Conservation (phyloP, 768 basidiomycete genomes). For the Boletales sp. region DNA sequence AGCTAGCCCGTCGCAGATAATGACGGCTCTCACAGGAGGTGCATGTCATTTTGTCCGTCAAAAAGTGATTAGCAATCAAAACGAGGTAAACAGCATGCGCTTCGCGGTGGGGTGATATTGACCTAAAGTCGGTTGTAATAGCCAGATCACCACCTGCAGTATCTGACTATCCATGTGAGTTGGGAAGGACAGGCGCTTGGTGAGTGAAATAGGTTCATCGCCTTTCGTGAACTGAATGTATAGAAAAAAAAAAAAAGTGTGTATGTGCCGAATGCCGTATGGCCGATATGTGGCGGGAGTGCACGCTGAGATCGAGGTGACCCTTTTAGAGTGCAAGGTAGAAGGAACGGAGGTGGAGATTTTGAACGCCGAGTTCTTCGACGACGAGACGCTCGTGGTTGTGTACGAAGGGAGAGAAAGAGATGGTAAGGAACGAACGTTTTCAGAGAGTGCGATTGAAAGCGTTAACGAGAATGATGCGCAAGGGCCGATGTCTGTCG, state of each 20-base stretch:
- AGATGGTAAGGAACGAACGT: constrained; percentile 41
- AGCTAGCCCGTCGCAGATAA: constrained; percentile 29
- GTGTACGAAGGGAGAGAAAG: constrained; percentile 51
- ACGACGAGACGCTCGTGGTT: constrained; percentile 65
- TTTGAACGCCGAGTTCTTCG: constrained; percentile 74
- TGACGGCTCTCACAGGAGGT: constrained; percentile 27
- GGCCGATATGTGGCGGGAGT: constrained; percentile 36
- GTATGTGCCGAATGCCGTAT: constrained; percentile 52
- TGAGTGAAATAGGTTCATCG: constrained; percentile 36
- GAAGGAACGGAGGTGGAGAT: constrained; percentile 43
- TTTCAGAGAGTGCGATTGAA: constrained; percentile 7
- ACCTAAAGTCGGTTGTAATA: constrained; percentile 30
- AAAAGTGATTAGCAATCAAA: constrained; percentile 44
- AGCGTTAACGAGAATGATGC: constrained; percentile 31
- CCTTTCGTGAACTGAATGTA: constrained; percentile 30
- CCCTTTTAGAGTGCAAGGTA: constrained; percentile 49
- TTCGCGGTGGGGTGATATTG: constrained; percentile 23
- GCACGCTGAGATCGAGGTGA: constrained; percentile 41
- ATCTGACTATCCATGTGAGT: constrained; percentile 47
- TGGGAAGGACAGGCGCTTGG: constrained; percentile 40
- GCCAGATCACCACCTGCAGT: constrained; percentile 46
- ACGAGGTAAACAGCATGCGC: constrained; percentile 45
- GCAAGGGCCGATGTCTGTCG: constrained; percentile 56
- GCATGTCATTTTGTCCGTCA: constrained; percentile 46
- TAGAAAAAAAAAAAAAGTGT: constrained; percentile 47